Evolutionary conservation across 495 filamentous ascomycete genomes (phyloP), one percentile per base, ranked within the genome.

Genomic region (Xylaria telfairii): DNA sequence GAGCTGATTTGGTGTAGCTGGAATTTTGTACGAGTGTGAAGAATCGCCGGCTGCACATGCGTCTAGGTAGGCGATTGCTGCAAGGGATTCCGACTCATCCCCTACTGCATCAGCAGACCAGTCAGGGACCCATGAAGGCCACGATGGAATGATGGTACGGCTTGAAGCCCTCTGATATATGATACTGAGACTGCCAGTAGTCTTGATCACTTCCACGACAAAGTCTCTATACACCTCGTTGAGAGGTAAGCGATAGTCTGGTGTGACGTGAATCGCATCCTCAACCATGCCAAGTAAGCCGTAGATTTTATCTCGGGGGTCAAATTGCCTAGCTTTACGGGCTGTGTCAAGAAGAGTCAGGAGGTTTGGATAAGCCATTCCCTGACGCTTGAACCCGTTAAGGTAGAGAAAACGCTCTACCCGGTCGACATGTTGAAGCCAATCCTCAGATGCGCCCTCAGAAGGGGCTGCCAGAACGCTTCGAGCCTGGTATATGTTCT

Each of bases 131-230:
- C 53, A 57, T 17, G 53, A 57, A 21, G 53, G 28, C 53, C 28
- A 57, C 53, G 53, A 57, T 4, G 26, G 28, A 19, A 34, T 1
- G 19, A 34, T 57, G 4, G 26, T 34, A 10, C 28, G 53, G 30
- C 53, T 8, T 7, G 53, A 57, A 19, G 53, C 26, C 10, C 53
- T 57, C 53, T 57, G 34, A 46, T 42, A 64, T 64, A 46, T 26
- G 42, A 64, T 26, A 15, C 42, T 32, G 21, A 64, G 37, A 26
- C 42, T 64, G 39, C 60, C 60, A 19, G 60, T 64, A 12, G 37
- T 39, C 42, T 44, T 64, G 60, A 64, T 47, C 0, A 64, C n/a
- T 6, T 44, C 26, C 37, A 64, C 19, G 26, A 10, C n/a, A 28
- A 64, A 64, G 28, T 64, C 15, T 21, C 5, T 28, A 44, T 64